Evolutionary conservation across 1,139 yeast genomes (phyloP), one percentile per base, ranked within the genome.

Genomic region (Diutina neorugosa): DNA sequence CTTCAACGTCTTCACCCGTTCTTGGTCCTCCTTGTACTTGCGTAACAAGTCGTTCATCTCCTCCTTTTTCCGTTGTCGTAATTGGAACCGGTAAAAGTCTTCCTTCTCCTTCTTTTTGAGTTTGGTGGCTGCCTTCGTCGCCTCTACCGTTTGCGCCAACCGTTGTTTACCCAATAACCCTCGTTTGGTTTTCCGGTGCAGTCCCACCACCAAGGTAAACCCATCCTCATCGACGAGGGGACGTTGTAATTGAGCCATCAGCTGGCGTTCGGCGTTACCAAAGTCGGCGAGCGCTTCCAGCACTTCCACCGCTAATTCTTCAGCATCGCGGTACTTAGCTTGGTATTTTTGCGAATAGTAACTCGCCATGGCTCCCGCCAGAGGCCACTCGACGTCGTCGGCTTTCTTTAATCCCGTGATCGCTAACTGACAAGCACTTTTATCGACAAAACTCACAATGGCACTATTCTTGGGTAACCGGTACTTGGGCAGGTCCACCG

Each of bases 71-170:
- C 82, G 80, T 65, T 94, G 96, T 68, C 98, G 82, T 61, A 93
- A 80, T 71, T 94, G 99, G 81, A 91, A 94, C 62, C 96, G 78
- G 73, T 94, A 94, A 74, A 94, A 93, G 69, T 94, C 98, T 59
- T 79, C 78, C 73, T 90, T 88, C 61, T 90, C 94, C 68, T 87
- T 86, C 71, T 78, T 82, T 67, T 86, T 82, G 69, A 77, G 72
- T 66, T 82, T 84, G 52, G 69, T 67, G 54, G 69, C 67, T 51
- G 78, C 79, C 55, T 71, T 72, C 16, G 74, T 78, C 27, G 67
- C 60, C 54, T 69, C 76, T 2, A 72, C 71, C 49, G 78, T 74
- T 40, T 72, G 62, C 40, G 79, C 73, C 53, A 71, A 64, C 58
- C 73, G 76, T 57, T 78, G 78, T 54, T 74, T 76, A 43, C 86